phyloP scores from a whole-genome alignment of 2,329 filamentous ascomycete species.

The Teratosphaeria nubilosa region DNA sequence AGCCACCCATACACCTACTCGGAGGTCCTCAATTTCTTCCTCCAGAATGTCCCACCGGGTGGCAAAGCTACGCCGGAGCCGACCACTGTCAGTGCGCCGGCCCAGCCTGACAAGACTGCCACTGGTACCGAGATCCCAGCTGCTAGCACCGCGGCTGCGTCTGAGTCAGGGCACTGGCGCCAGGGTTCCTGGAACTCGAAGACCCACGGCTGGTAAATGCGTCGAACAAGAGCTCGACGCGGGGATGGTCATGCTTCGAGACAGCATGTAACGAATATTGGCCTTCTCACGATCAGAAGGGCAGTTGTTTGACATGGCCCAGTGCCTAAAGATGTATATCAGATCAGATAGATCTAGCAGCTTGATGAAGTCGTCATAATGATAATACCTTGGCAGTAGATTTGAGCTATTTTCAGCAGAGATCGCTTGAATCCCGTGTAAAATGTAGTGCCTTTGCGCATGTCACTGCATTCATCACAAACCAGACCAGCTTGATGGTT shows the following conservation, averaged over 20 bases:
- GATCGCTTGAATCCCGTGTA: too few species aligned
- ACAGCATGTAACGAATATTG: not conserved
- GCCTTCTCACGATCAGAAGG: not conserved
- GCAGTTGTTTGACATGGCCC: not conserved
- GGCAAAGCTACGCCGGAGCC: not conserved
- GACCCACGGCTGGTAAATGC: not conserved
- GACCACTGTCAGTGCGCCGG: not conserved
- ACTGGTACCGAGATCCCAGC: not conserved
- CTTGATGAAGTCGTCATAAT: not conserved
- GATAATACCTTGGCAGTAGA: not conserved
- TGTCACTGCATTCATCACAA: too few species aligned
- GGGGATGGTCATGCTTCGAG: not conserved
- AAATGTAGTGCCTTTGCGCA: too few species aligned
- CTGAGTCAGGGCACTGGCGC: not conserved
- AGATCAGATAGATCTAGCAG: not conserved
- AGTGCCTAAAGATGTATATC: not conserved
- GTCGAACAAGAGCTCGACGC: not conserved
- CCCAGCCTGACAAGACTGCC: not conserved
- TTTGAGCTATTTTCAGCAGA: not conserved
- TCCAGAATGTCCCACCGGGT: slow-evolving; percentile 8
- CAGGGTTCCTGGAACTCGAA: not conserved
- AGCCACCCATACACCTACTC: slow-evolving; percentile 19
- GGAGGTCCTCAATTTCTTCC: slow-evolving; percentile 21
- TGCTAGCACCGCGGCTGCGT: not conserved
- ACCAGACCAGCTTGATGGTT: too few species aligned